Evolutionary conservation across 2,329 filamentous ascomycete species (phyloP), one percentile per base, ranked within the genome.

Genomic region (Thermoascus crustaceus): DNA sequence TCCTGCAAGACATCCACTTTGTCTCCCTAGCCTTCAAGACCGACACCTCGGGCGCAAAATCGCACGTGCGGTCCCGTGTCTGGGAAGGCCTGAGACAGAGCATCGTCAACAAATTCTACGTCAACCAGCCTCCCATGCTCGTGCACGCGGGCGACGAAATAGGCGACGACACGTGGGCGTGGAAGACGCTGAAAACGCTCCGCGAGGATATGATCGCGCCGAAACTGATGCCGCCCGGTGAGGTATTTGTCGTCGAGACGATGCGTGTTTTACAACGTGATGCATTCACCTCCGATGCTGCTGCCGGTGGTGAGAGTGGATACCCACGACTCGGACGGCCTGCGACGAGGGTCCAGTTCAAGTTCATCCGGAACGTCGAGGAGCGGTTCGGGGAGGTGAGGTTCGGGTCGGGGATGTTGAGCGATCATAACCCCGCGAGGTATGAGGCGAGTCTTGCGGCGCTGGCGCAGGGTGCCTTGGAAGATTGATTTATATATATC

Each of bases 1-100:
- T 83, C 1, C 62, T 88, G 2, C 81, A 85, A 47, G 83, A 88
- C 53, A 73, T 86, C 38, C 82, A 85, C 54, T 76, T 78, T 1
- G 71, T 83, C 1, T 78, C 82, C 1, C 60, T 85, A 0, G 78
- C 80, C 0, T 84, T 87, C 61, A 85, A 85, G 58, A 74, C 73
- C 8, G 82, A 87, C 54, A 73, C 79, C 39, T 72, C 72, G 21
- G 75, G 76, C 5, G 79, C 79, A 4, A 80, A 81, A 47, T 69
- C 73, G 0, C 78, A 85, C 48, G 72, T 87, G 10, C 73, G 76
- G 22, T 71, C 72, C 13, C 71, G 80, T 2, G 72, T 86, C 26
- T 82, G 80, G 75, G 68, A 75, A 23, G 72, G 74, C 0, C 64
- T 86, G 23, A 73, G 75, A 32, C 71, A 69, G n/a, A 75, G 73